phyloP scores from a whole-genome alignment of 2,329 filamentous ascomycete species.

The Chaetomiaceae sp. region DNA sequence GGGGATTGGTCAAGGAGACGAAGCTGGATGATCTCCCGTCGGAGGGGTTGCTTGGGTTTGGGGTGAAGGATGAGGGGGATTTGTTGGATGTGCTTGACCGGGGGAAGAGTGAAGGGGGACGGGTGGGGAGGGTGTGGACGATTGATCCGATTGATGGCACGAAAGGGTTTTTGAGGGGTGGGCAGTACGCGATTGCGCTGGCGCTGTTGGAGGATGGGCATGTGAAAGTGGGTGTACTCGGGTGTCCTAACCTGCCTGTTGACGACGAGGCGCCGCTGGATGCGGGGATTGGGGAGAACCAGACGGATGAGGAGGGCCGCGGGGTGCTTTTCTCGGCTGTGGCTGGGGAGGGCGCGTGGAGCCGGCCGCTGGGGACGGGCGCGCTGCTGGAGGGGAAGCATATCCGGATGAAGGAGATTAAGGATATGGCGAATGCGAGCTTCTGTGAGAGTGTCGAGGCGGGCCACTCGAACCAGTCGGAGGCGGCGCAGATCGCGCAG shows the following conservation, averaged over 20 bases:
- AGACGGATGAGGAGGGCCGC: constrained; percentile 67
- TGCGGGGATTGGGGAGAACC: constrained; percentile 67
- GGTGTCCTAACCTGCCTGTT: constrained; percentile 90
- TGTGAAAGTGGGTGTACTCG: constrained; percentile 89
- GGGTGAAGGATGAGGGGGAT: constrained; percentile 56
- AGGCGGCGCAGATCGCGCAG: constrained; percentile 78
- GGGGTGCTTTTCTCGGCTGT: constrained; percentile 89
- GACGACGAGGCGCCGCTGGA: constrained; percentile 71
- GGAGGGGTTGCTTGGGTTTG: constrained; percentile 61
- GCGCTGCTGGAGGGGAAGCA: constrained; percentile 51
- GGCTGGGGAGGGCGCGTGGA: constrained; percentile 72
- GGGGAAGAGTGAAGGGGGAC: constrained; percentile 67
- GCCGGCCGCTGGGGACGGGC: constrained; percentile 62
- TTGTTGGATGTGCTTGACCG: constrained; percentile 65
- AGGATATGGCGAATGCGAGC: constrained; percentile 71
- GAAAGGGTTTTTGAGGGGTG: constrained; percentile 92
- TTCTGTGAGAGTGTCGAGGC: constrained; percentile 98
- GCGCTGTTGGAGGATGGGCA: constrained; percentile 89
- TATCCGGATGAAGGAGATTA: constrained; percentile 76
- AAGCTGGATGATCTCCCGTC: constrained; percentile 63
- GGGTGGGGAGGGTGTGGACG: constrained; percentile 81
- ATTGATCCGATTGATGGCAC: constrained; percentile 97
- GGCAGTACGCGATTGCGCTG: constrained; percentile 94
- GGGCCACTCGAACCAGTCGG: constrained; percentile 82
- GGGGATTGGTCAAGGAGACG: constrained; percentile 45